Base-by-base conservation (phyloP, 306 rosid species). In the Vigna trinervia region DNA sequence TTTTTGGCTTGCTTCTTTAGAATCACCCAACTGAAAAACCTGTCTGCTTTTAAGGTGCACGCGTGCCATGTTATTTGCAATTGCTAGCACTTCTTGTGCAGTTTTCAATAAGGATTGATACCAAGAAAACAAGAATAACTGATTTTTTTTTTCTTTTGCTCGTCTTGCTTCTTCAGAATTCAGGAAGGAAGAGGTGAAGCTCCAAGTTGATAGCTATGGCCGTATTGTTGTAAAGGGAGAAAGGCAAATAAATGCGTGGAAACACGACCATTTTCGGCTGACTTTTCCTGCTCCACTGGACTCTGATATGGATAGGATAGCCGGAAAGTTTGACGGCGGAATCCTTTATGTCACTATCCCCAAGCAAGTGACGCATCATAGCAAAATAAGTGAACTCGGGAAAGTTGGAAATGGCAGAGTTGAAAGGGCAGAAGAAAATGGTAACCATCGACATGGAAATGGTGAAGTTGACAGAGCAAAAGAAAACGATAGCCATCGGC, bases 341-440 rank as follows among this genome's bases (percentile, higher is more conserved):
- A 82, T 93, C 64, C 96, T 93, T 14, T 70, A 56, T 22, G 89
- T 89, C 56, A 93, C 87, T 30, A 65, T 90, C 56, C 91, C 89
- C 20, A 86, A 88, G 78, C 43, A 13, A 54, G 76, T 43, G 8
- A 9, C 26, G 23, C 71, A 78, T 50, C 77, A 64, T 69, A 73
- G 12, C 77, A 78, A 56, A 80, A 85, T 81, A 51, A 69, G 69
- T 38, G 83, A 80, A 48, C 28, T 62, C 46, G 60, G 14, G 43
- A 66, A 78, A 19, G 41, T 51, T 38, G 73, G 52, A 47, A 65
- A 75, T 36, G 81, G 14, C 41, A 3, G 5, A 59, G 11, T 59
- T 59, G 41, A 59, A 59, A 60, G 66, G 7, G 22, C 20, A 30
- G 20, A 58, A 12, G 64, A 7, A 30, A 32, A 14, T 2, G 20